Percentiles rank a stretch among this genome's conserved stretches.
phyloP scores from a whole-genome alignment of 2,329 filamentous ascomycete genomes.

The Thelonectria blattea region DNA sequence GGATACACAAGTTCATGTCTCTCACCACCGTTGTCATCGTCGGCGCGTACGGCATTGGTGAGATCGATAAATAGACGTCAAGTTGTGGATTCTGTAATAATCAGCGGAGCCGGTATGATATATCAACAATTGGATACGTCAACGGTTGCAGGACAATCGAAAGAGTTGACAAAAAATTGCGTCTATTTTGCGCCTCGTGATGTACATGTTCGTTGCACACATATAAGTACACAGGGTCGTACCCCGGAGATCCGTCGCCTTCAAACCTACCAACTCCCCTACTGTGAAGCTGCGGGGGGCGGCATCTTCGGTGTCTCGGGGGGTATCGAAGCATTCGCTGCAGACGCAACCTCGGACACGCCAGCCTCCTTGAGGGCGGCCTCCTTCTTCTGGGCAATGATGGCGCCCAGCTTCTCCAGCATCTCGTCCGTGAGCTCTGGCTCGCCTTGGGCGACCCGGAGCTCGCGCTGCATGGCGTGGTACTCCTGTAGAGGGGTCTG shows the following conservation, averaged over 20 bases:
- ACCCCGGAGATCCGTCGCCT: constrained; percentile 28
- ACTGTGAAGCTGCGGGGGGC: constrained; percentile 29
- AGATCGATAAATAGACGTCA: no score
- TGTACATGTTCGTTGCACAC: constrained; percentile 41
- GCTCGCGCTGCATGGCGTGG: constrained; percentile 59
- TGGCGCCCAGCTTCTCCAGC: constrained; percentile 66
- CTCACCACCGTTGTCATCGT: no score
- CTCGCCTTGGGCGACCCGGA: constrained; percentile 59
- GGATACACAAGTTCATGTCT: no score
- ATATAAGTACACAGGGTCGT: constrained; percentile 42
- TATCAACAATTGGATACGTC: not conserved
- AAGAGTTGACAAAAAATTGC: constrained; percentile 29
- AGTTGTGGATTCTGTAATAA: no score
- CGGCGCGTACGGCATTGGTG: no score
- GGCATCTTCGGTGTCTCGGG: constrained; percentile 23
- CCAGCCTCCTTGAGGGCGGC: constrained; percentile 47
- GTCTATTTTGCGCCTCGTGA: constrained; percentile 41
- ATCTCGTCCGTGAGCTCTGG: constrained; percentile 63
- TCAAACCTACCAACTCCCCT: constrained; percentile 16
- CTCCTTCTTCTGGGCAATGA: constrained; percentile 63
- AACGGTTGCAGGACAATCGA: not conserved
- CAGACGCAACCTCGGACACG: constrained; percentile 41
- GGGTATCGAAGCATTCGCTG: constrained; percentile 25
- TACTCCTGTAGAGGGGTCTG: constrained; percentile 65
- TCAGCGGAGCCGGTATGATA: not conserved